Conservation (phyloP, 2,329 filamentous ascomycete genomes). For the Aspergillus pseudoviridinutans region DNA sequence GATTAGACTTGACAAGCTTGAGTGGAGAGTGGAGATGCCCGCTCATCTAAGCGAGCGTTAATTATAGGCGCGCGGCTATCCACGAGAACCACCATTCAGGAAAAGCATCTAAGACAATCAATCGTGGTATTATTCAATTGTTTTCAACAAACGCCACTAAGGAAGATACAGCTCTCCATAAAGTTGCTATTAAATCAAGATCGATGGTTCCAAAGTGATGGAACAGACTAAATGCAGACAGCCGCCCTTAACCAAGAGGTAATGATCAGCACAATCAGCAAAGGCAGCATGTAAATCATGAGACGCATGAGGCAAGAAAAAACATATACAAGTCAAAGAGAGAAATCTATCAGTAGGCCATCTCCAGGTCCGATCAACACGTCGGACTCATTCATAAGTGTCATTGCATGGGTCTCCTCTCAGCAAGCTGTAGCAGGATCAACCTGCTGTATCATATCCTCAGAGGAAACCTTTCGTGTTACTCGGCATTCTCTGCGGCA, state of each 20-base stretch:
- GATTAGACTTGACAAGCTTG: slow-evolving; percentile 22
- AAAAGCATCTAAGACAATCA: not conserved
- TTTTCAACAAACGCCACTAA: not conserved
- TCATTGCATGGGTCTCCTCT: not conserved
- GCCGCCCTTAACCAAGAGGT: not conserved
- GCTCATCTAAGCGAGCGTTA: slow-evolving; percentile 22
- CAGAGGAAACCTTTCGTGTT: slow-evolving; percentile 75
- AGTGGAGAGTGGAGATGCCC: slow-evolving; percentile 12
- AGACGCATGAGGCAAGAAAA: not conserved
- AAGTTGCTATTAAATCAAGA: not conserved
- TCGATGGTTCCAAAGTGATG: not conserved
- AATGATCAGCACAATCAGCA: not conserved
- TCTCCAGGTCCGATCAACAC: not conserved
- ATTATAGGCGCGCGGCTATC: slow-evolving; percentile 21
- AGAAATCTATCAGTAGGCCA: not conserved
- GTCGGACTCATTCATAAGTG: not conserved
- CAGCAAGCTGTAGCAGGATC: slow-evolving; percentile 12
- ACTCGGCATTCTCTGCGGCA: slow-evolving; percentile 65
- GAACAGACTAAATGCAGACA: not conserved
- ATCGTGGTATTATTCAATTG: not conserved
- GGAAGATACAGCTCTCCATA: not conserved
- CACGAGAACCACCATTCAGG: not conserved
- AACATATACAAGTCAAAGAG: not conserved
- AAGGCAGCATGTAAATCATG: slow-evolving; percentile 5
- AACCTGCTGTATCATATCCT: slow-evolving; percentile 11